Evolutionary conservation across 257 asterid species (phyloP), one percentile per base, ranked within the genome.

Genomic region (Rubia yunnanensis): DNA sequence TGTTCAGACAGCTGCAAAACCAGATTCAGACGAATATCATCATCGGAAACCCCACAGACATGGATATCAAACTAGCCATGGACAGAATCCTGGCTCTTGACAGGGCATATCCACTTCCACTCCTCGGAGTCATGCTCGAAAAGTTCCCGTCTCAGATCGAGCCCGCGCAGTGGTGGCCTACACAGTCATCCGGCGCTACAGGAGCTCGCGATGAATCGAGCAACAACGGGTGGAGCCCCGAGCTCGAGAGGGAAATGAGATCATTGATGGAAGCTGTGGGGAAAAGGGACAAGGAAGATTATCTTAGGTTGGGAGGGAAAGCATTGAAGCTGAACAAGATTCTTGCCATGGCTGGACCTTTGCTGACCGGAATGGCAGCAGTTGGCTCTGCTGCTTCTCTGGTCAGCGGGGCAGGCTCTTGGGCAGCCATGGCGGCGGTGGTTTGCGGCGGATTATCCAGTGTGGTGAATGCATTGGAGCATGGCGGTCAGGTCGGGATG

Each of bases 401-500:
- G 15, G 36, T 7, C 72, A 50, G 5, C n/a, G 1, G 59, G 6
- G 31, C 22, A 10, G 76, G 81, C 0, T 73, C 58, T 3, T 81
- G 78, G 87, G 82, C 80, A 8, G 74, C 69, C 23, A 52, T 68
- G 32, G 15, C 79, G 10, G 97, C 82, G 15, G 75, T 81, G 7
- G 66, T 70, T 1, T 85, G 83, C 3, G 97, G 97, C 2, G 91
- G 88, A 46, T 64, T 87, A 70, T 95, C 94, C 3, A 83, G 79
- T 6, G 82, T 73, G 28, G 90, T 85, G 66, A 90, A 82, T 75
- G 56, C 85, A 31, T 2, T 87, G 0, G 92, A 90, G 48, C 97
- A 90, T 46, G 95, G 95, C 0, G 86, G 83, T 28, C 95, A 87
- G 58, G 92, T 87, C 22, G 97, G 97, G 8, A 90, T 90, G 95